Evolutionary conservation across 1,139 yeast genomes (phyloP).

Genomic region (Debaryomycetaceae sp.): DNA sequence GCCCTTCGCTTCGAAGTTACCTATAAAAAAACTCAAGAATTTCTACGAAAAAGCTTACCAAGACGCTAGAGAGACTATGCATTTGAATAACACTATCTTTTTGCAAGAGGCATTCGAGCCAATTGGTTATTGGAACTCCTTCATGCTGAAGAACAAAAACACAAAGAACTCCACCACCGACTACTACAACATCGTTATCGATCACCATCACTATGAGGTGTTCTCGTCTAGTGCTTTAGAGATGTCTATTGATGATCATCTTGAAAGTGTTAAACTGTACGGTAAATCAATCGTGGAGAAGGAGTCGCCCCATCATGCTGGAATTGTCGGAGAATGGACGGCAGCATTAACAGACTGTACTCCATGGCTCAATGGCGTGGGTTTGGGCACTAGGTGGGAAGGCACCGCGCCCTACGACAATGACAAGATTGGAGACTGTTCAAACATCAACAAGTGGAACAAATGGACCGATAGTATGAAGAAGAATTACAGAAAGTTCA

Average conservation of each 20-base stretch:
- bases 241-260: slow-evolving; percentile 34
- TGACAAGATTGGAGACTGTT: slow-evolving; percentile 30
- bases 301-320: slow-evolving; percentile 43
- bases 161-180: slow-evolving; percentile 13
- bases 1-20: slow-evolving; percentile 50
- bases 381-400: slow-evolving; percentile 57
- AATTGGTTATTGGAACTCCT: slow-evolving; percentile 49
- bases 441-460: slow-evolving; percentile 25
- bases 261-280: slow-evolving; percentile 33
- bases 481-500: slow-evolving; percentile 49
- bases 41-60: slow-evolving; percentile 43
- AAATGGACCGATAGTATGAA: slow-evolving; percentile 36
- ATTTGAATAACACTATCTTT: slow-evolving; percentile 44
- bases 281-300: slow-evolving; percentile 28
- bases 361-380: slow-evolving; percentile 62
- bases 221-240: slow-evolving; percentile 44
- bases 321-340: slow-evolving; percentile 62
- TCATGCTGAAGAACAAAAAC: slow-evolving; percentile 29
- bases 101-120: slow-evolving; percentile 59
- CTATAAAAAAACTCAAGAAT: slow-evolving; percentile 31
- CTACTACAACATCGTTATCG: slow-evolving; percentile 47
- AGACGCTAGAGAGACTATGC: slow-evolving; percentile 31
- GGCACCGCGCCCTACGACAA: slow-evolving; percentile 41
- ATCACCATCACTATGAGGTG: slow-evolving; percentile 66
- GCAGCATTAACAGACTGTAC: slow-evolving; percentile 67